Percentiles rank a stretch among this genome's conserved stretches.
Evolutionary conservation across 768 basidiomycete genomes (phyloP).

Genomic region (Mycena galopus): DNA sequence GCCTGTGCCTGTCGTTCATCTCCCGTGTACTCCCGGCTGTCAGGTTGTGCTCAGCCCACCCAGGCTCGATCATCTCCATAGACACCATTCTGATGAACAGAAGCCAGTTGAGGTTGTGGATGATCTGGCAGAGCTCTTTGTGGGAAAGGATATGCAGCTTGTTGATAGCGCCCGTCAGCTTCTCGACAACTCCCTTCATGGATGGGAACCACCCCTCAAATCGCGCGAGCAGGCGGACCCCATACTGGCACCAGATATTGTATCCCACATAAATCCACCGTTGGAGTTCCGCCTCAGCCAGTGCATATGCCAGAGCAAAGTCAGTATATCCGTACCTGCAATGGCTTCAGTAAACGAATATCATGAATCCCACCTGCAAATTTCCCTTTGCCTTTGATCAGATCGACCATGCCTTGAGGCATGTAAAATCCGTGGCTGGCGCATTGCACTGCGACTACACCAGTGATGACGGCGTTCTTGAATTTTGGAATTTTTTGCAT

Average conservation of each 20-base stretch:
- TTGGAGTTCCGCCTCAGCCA: neutral
- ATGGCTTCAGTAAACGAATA: no score
- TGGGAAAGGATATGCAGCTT: conserved; percentile 39
- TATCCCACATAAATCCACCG: neutral
- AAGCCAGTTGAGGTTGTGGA: conserved; percentile 44
- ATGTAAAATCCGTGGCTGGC: conserved; percentile 45
- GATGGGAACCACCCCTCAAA: neutral
- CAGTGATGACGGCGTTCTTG: conserved; percentile 43
- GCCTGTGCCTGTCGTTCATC: conserved; percentile 36
- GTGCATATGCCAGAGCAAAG: neutral
- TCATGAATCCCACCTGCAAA: neutral
- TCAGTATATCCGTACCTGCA: conserved; percentile 22
- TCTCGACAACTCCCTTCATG: neutral
- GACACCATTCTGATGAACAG: conserved; percentile 39
- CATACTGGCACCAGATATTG: neutral
- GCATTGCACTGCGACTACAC: conserved; percentile 46
- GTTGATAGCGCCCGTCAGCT: neutral
- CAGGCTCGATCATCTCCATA: conserved; percentile 47
- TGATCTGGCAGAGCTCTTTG: conserved; percentile 38
- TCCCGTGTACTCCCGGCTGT: conserved; percentile 35
- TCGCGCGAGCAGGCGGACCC: neutral
- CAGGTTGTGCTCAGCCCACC: conserved; percentile 34
- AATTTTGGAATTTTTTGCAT: conserved; percentile 46
- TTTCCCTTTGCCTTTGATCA: conserved; percentile 20
- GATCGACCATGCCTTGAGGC: conserved; percentile 28